These are phyloP conservation scores for Plasmodium fragile DNA, from an alignment of 169 alveolate genomes.

Conservation along the genomic window DNA sequence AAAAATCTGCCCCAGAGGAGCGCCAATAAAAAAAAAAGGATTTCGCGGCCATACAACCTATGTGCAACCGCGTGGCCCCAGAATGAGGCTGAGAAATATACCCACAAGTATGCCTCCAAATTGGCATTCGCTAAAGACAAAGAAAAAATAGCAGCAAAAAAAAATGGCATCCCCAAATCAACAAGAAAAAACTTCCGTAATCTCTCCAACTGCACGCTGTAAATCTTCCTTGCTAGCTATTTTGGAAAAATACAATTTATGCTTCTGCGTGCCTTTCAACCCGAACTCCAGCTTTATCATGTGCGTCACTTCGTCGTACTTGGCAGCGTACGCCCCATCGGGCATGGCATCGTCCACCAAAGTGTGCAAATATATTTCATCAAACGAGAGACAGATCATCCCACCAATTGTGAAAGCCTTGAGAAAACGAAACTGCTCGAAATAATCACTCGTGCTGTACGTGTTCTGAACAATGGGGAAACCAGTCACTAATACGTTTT, in stretches of 20 bases:
- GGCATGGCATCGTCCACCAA: not conserved
- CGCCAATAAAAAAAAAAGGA: not conserved
- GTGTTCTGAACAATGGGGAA: conserved; percentile 46
- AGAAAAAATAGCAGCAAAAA: not conserved
- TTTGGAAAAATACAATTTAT: conserved; percentile 25
- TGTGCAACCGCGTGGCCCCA: not conserved
- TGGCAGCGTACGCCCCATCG: not conserved
- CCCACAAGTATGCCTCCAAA: not conserved
- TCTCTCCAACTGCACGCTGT: not conserved
- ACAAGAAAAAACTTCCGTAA: not conserved
- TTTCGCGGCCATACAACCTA: not conserved
- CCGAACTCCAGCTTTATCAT: conserved; percentile 23
- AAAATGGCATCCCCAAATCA: not conserved
- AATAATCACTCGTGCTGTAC: conserved; percentile 33
- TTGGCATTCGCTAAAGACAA: not conserved
- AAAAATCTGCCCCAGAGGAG: not conserved
- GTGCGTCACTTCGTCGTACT: conserved; percentile 10
- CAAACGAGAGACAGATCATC: conserved; percentile 28
- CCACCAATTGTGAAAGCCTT: conserved; percentile 40
- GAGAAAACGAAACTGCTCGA: conserved; percentile 52
- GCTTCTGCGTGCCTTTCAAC: not conserved
- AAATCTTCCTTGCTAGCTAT: not conserved
- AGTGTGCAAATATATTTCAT: not conserved
- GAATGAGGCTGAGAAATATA: not conserved
- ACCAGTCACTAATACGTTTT: conserved; percentile 45